These are phyloP conservation scores for Brettanomyces sp. DNA, from an alignment of 805 yeast genomes.

Conservation along the genomic window DNA sequence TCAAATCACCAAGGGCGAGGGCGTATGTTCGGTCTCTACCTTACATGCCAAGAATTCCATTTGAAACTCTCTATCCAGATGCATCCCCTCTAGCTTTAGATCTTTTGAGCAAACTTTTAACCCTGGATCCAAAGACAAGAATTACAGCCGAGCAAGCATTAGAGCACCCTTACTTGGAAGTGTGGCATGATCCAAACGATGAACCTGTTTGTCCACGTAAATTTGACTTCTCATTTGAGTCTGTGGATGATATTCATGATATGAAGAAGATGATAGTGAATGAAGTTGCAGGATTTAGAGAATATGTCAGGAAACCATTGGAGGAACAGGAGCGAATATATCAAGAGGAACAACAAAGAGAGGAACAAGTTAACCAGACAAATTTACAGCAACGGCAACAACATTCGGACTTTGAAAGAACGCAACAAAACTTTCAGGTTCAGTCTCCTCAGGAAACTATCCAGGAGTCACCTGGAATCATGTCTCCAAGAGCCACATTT, in stretches of 20 bases:
- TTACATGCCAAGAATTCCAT: constrained; percentile 71
- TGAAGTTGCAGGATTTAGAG: constrained; percentile 72
- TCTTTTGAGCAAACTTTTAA: constrained; percentile 63
- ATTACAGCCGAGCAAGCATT: constrained; percentile 85
- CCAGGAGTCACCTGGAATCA: background rate
- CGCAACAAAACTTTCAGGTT: constrained; percentile 15
- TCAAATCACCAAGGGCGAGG: constrained; percentile 84
- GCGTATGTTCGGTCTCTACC: constrained; percentile 85
- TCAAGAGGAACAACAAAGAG: constrained; percentile 12
- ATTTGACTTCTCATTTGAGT: constrained; percentile 85
- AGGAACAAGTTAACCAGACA: constrained; percentile 9
- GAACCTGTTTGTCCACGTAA: constrained; percentile 76
- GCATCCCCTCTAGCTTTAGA: constrained; percentile 88
- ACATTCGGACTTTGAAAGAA: constrained; percentile 12
- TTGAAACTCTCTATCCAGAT: constrained; percentile 59
- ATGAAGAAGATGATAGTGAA: constrained; percentile 72
- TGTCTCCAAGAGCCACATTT: background rate
- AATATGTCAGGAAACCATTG: constrained; percentile 47
- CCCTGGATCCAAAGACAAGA: constrained; percentile 79
- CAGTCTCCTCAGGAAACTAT: constrained; percentile 3
- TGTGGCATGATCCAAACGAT: constrained; percentile 91
- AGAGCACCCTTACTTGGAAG: constrained; percentile 75
- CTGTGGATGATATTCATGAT: constrained; percentile 63
- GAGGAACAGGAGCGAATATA: constrained; percentile 9
- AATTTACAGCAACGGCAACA: constrained; percentile 14